Evolutionary conservation across 2,329 filamentous ascomycete genomes (phyloP).

Genomic region (Talaromyces sp.): DNA sequence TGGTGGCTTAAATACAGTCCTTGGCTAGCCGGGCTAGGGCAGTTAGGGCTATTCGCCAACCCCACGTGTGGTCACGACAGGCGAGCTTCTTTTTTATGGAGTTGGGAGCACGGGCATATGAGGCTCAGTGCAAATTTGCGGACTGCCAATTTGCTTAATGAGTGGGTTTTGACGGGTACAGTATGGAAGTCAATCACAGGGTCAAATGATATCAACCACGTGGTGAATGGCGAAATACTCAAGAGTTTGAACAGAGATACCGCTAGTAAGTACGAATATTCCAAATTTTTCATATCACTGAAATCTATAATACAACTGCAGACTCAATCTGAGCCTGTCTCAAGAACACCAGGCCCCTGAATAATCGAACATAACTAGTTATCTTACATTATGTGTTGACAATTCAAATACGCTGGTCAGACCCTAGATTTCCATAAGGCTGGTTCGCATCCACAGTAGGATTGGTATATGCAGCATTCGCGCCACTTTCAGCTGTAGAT

Average conservation of each 20-base stretch:
- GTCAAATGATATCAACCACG: background rate
- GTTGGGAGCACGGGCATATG: background rate
- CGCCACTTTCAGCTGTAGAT: constrained; percentile 28
- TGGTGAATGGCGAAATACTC: background rate
- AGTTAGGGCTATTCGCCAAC: background rate
- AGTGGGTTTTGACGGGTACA: background rate
- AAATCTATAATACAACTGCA: background rate
- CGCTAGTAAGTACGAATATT: background rate
- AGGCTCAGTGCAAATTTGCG: background rate
- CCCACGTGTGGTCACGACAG: background rate
- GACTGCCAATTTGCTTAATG: too few species aligned
- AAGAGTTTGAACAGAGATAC: background rate
- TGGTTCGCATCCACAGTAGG: constrained; percentile 25
- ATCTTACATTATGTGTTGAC: background rate
- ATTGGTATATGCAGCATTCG: constrained; percentile 25
- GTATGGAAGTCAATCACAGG: background rate
- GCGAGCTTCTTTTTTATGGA: background rate
- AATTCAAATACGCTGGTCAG: constrained; percentile 19
- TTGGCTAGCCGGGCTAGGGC: background rate
- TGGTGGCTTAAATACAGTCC: background rate
- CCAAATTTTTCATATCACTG: background rate
- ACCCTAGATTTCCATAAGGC: constrained; percentile 21
- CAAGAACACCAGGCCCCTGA: background rate
- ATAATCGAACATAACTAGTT: background rate
- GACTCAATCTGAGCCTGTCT: background rate